Evolutionary conservation across 176 grass and related monocot genomes (phyloP).

Genomic region (Aegilops longissima): DNA sequence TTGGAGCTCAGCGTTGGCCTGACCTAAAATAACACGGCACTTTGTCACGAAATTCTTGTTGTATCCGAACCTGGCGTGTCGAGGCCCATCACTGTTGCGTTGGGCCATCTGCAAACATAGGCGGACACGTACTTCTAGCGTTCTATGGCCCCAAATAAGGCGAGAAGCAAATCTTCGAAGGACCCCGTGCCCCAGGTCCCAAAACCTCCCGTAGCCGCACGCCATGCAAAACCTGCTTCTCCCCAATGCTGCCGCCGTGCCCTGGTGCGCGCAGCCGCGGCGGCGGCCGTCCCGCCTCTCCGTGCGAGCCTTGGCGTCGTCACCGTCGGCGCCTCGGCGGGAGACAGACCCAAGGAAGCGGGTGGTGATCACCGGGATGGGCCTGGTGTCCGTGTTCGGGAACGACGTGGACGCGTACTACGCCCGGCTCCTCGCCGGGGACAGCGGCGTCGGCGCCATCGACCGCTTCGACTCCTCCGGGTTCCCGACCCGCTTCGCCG

Average conservation of each 20-base stretch:
- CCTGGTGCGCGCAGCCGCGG: background rate
- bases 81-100: background rate
- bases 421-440: constrained; percentile 34
- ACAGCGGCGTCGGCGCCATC: constrained; percentile 34
- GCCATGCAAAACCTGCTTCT: background rate
- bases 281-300: background rate
- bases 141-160: background rate
- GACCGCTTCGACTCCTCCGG: constrained; percentile 35
- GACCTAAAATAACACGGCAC: no score
- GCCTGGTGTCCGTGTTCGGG: constrained; percentile 58
- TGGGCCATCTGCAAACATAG: background rate
- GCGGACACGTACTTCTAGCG: background rate
- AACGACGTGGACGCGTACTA: constrained; percentile 45
- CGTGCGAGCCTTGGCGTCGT: background rate
- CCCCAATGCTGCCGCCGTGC: background rate
- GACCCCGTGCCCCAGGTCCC: background rate
- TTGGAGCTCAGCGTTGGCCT: no score
- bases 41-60: background rate
- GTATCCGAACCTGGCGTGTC: background rate
- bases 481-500: constrained; percentile 38
- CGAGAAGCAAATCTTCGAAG: background rate
- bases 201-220: background rate
- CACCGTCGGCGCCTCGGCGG: background rate
- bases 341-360: constrained; percentile 59
- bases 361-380: constrained; percentile 56